These are phyloP conservation scores for Trypanosomatidae sp. DNA, from an alignment of 208 protist genomes.

Conservation along the genomic window DNA sequence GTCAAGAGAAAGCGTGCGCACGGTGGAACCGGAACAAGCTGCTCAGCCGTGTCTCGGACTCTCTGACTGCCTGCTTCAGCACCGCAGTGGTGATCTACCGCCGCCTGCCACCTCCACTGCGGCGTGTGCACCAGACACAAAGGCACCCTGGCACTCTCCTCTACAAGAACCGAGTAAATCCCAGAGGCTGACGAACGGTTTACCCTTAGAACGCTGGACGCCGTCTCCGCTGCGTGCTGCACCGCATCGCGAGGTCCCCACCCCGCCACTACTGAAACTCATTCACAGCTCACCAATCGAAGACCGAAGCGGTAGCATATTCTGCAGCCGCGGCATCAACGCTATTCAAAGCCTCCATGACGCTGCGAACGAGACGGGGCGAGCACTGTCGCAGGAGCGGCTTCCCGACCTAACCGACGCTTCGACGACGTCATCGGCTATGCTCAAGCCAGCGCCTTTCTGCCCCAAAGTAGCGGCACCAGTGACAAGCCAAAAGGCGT, in stretches of 20 bases:
- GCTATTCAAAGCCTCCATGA: neutral
- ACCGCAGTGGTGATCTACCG: neutral
- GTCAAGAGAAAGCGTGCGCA: conserved; percentile 1
- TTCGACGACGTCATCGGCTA: neutral
- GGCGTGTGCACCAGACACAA: neutral
- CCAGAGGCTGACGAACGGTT: neutral
- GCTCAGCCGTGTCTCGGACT: neutral
- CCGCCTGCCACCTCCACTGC: neutral
- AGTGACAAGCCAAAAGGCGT: neutral
- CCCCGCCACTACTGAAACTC: neutral
- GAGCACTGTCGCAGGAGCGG: neutral
- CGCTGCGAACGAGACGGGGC: neutral
- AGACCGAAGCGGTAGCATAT: neutral
- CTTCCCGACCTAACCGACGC: neutral
- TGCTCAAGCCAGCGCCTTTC: neutral
- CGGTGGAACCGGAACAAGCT: neutral
- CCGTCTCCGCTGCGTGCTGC: conserved; percentile 21
- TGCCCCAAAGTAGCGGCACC: neutral
- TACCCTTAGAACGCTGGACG: neutral
- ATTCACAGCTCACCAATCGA: neutral
- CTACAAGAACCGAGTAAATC: neutral
- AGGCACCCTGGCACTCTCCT: neutral
- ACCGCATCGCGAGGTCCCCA: neutral
- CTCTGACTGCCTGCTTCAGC: neutral
- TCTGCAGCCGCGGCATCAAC: neutral